Conservation (phyloP, 1,284 basidiomycete genomes). For the Wolfiporia cocos region DNA sequence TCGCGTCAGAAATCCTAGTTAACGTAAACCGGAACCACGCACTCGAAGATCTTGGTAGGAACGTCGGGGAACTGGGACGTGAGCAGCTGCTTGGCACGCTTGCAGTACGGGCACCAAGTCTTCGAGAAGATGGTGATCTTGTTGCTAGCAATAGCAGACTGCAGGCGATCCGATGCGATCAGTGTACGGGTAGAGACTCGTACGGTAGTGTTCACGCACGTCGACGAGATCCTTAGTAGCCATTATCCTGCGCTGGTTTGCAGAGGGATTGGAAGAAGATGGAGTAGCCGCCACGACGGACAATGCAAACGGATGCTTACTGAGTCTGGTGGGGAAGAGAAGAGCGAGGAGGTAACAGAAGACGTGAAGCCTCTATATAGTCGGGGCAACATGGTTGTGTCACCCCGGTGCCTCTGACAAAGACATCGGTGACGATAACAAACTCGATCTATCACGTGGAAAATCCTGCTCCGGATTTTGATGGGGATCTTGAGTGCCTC, state of each 20-base stretch:
- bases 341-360: conserved; percentile 9
- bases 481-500: too few species aligned
- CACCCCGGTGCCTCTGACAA: not conserved
- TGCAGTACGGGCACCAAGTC: conserved; percentile 56
- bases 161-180: not conserved
- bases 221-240: conserved; percentile 36
- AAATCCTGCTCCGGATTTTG: too few species aligned
- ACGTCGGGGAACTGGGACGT: conserved; percentile 39
- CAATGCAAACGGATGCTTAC: conserved; percentile 19
- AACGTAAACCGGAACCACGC: too few species aligned
- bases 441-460: too few species aligned
- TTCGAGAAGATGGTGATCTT: conserved; percentile 71
- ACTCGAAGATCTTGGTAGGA: conserved; percentile 55
- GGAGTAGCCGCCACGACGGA: conserved; percentile 19
- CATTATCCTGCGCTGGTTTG: conserved; percentile 33
- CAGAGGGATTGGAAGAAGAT: conserved; percentile 31
- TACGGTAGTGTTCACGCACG: conserved; percentile 22
- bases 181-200: not conserved
- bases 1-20: too few species aligned
- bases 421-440: too few species aligned
- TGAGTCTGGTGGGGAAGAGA: conserved; percentile 13
- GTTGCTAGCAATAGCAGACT: conserved; percentile 51
- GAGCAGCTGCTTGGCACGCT: conserved; percentile 52
- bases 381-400: conserved; percentile 19
- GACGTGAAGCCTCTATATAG: conserved; percentile 20